Conservation (phyloP, 2,329 filamentous ascomycete species). For the Aspergillus intermedius region DNA sequence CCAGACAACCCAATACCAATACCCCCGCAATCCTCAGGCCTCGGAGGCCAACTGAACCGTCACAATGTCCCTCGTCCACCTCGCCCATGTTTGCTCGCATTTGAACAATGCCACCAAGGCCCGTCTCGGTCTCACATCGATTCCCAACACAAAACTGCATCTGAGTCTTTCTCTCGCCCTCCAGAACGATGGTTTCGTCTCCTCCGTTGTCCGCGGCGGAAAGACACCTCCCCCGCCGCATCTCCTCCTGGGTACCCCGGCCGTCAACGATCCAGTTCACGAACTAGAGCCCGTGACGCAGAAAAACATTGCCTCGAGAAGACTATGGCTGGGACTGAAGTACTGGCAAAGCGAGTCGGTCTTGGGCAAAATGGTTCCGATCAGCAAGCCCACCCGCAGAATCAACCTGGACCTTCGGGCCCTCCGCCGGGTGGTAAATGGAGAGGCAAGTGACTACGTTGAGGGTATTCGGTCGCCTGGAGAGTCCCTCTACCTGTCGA, state of each 20-base stretch:
- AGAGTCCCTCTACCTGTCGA: conserved; percentile 75
- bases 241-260: conserved; percentile 47
- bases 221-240: conserved; percentile 49
- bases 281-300: conserved; percentile 52
- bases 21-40: not conserved
- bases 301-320: conserved; percentile 64
- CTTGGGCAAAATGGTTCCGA: conserved; percentile 56
- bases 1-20: too few species aligned
- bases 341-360: conserved; percentile 82
- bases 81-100: conserved; percentile 80
- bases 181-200: conserved; percentile 75
- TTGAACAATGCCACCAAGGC: conserved; percentile 82
- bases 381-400: conserved; percentile 68
- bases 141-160: conserved; percentile 75
- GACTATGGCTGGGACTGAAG: conserved; percentile 85
- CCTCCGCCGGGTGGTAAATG: conserved; percentile 61
- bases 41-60: not conserved
- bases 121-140: conserved; percentile 75
- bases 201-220: conserved; percentile 68
- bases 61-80: conserved; percentile 65
- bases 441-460: conserved; percentile 59
- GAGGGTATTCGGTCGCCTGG: conserved; percentile 68
- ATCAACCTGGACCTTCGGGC: conserved; percentile 60
- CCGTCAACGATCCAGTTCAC: conserved; percentile 31
- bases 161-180: conserved; percentile 68